Evolutionary conservation across 2,329 filamentous ascomycete species (phyloP).

Genomic region (Pseudocercospora vitis): DNA sequence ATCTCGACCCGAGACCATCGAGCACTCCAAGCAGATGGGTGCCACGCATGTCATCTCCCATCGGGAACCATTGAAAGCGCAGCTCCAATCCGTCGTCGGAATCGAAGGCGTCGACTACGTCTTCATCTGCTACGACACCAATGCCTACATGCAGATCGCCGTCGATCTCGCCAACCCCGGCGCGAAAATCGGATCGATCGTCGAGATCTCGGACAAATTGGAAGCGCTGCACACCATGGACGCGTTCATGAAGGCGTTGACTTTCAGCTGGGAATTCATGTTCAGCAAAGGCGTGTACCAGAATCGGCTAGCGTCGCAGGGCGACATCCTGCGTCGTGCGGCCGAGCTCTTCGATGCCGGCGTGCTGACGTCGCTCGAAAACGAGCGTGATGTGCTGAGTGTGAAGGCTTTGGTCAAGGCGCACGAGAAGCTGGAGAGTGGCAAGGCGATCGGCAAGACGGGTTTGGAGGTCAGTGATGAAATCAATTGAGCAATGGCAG

Average conservation of each 20-base stretch:
- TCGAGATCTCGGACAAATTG: constrained; percentile 17
- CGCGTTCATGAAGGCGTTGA: constrained; percentile 18
- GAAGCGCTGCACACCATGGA: constrained; percentile 16
- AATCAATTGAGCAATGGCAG: constrained; percentile 19
- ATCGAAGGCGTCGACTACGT: constrained; percentile 22
- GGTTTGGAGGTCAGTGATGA: constrained; percentile 17
- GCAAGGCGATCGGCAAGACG: constrained; percentile 20
- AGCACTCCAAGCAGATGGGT: constrained; percentile 43
- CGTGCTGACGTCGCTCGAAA: constrained; percentile 4
- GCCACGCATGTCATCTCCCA: constrained; percentile 48
- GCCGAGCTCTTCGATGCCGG: constrained; percentile 16
- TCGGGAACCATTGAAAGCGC: constrained; percentile 40
- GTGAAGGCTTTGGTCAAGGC: constrained; percentile 17
- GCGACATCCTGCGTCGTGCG: constrained; percentile 16
- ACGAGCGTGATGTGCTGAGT: constrained; percentile 14
- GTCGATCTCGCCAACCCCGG: constrained; percentile 18
- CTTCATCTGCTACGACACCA: constrained; percentile 23
- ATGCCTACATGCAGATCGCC: constrained; percentile 16
- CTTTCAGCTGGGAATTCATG: constrained; percentile 22
- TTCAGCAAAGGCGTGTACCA: constrained; percentile 18
- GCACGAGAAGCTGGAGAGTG: constrained; percentile 22
- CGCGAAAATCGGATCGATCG: constrained; percentile 21
- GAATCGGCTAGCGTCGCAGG: constrained; percentile 22
- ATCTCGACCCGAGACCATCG: constrained; percentile 43
- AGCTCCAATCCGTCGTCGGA: constrained; percentile 32